Percentiles rank a stretch among this genome's conserved stretches.
Conservation (phyloP, 164 flowering plant genomes). For the Berberis thunbergii region DNA sequence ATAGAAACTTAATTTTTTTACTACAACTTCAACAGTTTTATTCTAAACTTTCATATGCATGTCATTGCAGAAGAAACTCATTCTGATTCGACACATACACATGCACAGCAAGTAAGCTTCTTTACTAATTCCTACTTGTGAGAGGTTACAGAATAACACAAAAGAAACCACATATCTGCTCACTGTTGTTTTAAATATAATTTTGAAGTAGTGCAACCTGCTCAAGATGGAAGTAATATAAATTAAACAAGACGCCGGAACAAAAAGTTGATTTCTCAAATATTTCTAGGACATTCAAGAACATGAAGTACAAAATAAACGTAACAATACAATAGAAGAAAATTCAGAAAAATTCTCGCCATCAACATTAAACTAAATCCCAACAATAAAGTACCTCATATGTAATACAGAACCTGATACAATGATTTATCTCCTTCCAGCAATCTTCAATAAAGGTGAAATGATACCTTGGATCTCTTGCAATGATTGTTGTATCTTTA, state of each 20-base stretch:
- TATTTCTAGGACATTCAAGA: background rate
- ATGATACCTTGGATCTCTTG: conserved; percentile 85
- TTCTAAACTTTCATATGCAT: too few relatives aligned
- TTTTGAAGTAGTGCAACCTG: too few relatives aligned
- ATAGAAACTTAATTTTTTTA: too few relatives aligned
- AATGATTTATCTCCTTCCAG: conserved; percentile 44
- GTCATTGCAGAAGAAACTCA: too few relatives aligned
- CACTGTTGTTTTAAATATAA: too few relatives aligned
- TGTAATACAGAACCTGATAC: conserved; percentile 5
- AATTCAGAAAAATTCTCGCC: background rate
- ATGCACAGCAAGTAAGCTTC: too few relatives aligned
- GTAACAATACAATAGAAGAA: background rate
- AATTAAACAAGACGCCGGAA: background rate
- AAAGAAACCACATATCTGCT: too few relatives aligned
- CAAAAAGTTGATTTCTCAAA: background rate
- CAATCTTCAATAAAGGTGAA: conserved; percentile 69
- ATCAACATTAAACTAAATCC: background rate
- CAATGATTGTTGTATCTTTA: conserved; percentile 60
- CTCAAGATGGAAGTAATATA: too few relatives aligned
- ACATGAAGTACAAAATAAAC: background rate
- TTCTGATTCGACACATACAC: too few relatives aligned
- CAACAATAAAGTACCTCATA: conserved; percentile 5
- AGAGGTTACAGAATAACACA: too few relatives aligned
- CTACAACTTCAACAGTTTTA: too few relatives aligned
- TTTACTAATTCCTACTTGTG: too few relatives aligned